phyloP scores from a whole-genome alignment of 1,284 basidiomycete genomes.

The Pterulicium gracile region DNA sequence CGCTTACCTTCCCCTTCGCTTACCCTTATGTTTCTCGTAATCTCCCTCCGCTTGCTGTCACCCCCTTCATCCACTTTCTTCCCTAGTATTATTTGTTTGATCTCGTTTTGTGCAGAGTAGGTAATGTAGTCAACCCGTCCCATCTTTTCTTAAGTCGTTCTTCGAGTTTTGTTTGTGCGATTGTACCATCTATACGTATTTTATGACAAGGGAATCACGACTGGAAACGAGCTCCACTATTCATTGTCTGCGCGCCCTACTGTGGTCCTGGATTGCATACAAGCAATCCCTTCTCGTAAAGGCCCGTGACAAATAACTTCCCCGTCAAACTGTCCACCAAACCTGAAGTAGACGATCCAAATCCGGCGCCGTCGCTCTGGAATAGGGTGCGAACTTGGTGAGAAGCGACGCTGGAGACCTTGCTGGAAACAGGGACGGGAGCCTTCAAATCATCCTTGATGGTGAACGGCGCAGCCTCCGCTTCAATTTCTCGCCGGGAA shows the following conservation, averaged over 20 bases:
- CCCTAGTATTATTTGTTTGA: conserved; percentile 1
- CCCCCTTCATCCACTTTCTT: conserved; percentile 11
- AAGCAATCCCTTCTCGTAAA: conserved; percentile 47
- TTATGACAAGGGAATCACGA: not conserved
- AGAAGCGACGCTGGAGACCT: conserved; percentile 23
- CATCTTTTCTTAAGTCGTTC: not conserved
- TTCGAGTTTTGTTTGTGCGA: not conserved
- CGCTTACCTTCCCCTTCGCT: not conserved
- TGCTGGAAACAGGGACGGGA: conserved; percentile 31
- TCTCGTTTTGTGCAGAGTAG: not conserved
- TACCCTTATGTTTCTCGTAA: not conserved
- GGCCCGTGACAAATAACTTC: conserved; percentile 37
- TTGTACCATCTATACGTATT: not conserved
- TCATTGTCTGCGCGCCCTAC: not conserved
- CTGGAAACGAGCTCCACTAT: not conserved
- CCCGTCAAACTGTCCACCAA: conserved; percentile 37
- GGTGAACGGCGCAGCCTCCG: conserved; percentile 9
- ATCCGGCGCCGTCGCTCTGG: conserved; percentile 50
- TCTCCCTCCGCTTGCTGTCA: conserved; percentile 8
- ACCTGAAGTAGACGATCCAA: conserved; percentile 38
- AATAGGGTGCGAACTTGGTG: conserved; percentile 45
- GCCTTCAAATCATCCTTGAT: conserved; percentile 29
- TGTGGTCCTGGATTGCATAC: conserved; percentile 26
- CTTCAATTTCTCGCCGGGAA: conserved; percentile 10
- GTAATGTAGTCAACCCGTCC: not conserved